Base-by-base conservation (phyloP, 176 grass and related monocot genomes). In the Musa itinerans region DNA sequence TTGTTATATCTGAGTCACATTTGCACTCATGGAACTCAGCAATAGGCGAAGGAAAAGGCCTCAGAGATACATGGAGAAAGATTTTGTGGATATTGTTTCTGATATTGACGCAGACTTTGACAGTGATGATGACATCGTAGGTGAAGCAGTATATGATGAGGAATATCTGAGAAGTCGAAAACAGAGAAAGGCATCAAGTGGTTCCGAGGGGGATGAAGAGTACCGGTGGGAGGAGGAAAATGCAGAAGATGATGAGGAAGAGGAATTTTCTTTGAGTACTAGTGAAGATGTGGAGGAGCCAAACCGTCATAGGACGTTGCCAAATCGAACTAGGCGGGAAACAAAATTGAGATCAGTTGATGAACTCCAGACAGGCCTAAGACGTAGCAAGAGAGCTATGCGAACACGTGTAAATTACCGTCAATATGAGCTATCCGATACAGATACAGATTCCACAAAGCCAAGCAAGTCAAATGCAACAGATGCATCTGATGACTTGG, bases 121-220 rank as follows among this genome's bases (percentile, higher is more conserved):
- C 65, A 92, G 92, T 29, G 92, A 96, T 77, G 94, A 89, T 0
- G 88, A 93, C 76, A 98, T 98, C 81, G 87, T 98, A 22, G 94
- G 94, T 24, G 94, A 98, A 90, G 94, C 84, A 73, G 84, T 98
- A 5, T 98, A 98, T 58, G 90, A 98, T 15, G 94, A 98, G 52
- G 89, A 92, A 61, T 98, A 98, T 74, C 84, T 98, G 68, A 87
- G 79, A 86, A 93, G 77, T 34, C 83, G 82, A 66, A 87, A 90
- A 63, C 81, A 67, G 52, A 79, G 79, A 50, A 90, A 88, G 53
- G 61, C 79, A 26, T 87, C 85, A 52, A 78, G 86, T 55, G 78
- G 72, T 63, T 93, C 86, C 27, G 88, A 93, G 66, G 80, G 75
- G 5, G 82, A 85, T n/a, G 88, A 90, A 76, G 90, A 90, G n/a